Conservation (phyloP, 2,329 filamentous ascomycete genomes). For the Ophiostoma piceae region DNA sequence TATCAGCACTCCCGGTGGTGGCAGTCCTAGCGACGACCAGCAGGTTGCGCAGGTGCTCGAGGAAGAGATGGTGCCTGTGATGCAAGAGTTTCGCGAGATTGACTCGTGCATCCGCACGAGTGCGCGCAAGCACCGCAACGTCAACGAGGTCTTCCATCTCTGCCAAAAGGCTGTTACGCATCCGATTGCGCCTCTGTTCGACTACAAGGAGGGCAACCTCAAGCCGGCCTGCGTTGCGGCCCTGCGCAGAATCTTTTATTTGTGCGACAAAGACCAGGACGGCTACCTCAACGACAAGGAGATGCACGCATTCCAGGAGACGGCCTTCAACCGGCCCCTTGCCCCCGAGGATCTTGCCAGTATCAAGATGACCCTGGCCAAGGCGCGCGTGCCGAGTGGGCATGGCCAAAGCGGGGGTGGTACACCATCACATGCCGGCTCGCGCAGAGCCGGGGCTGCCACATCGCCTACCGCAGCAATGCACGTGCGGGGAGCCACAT, state of each 20-base stretch:
- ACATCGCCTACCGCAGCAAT: conserved; percentile 1
- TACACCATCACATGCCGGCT: background rate
- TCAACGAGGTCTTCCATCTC: conserved; percentile 94
- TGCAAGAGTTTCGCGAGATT: conserved; percentile 98
- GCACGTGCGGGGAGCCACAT: background rate
- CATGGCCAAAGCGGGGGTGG: background rate
- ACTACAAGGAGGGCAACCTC: conserved; percentile 83
- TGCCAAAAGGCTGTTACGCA: conserved; percentile 98
- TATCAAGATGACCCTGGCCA: conserved; percentile 82
- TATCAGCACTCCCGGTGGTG: conserved; percentile 10
- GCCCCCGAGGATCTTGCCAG: conserved; percentile 76
- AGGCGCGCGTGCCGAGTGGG: conserved; percentile 38
- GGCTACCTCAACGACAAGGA: conserved; percentile 84
- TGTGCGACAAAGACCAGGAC: conserved; percentile 95
- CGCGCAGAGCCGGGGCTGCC: conserved; percentile 50
- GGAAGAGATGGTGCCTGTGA: conserved; percentile 96
- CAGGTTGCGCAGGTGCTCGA: conserved; percentile 80
- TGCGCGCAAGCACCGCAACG: conserved; percentile 84
- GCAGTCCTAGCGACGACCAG: conserved; percentile 43
- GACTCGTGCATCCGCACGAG: conserved; percentile 96
- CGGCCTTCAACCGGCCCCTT: conserved; percentile 86
- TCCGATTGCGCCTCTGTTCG: conserved; percentile 91
- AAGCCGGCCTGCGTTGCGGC: conserved; percentile 88
- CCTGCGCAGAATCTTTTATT: conserved; percentile 84
- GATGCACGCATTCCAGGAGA: conserved; percentile 82